phyloP scores from a whole-genome alignment of 495 filamentous ascomycete genomes.

The Talaromyces wortmannii region DNA sequence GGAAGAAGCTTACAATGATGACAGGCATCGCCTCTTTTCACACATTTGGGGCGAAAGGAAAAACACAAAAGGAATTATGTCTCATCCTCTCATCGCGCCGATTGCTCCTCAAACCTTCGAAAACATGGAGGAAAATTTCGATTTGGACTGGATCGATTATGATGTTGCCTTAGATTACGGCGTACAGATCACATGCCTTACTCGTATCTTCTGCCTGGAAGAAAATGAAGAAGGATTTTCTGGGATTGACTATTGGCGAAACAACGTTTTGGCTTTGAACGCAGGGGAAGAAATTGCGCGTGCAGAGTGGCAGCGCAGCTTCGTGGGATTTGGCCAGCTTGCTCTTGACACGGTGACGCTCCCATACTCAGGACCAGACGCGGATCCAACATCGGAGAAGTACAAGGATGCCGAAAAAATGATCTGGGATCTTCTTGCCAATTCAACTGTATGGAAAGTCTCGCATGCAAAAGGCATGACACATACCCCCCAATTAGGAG shows the following conservation, averaged over 20 bases:
- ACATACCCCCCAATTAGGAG: not conserved
- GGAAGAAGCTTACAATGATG: not conserved
- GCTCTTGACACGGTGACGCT: not conserved
- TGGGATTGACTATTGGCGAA: not conserved
- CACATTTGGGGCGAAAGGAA: not conserved
- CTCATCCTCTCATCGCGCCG: not conserved
- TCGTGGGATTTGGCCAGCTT: conserved; percentile 1
- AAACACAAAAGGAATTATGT: not conserved
- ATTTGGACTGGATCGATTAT: not conserved
- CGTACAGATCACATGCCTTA: not conserved
- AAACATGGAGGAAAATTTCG: not conserved
- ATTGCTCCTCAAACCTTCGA: not conserved
- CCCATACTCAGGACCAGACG: not conserved
- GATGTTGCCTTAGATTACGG: not conserved
- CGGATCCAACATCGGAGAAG: conserved; percentile 2
- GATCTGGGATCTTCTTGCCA: conserved; percentile 1
- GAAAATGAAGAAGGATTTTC: not conserved
- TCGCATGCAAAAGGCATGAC: conserved; percentile 2
- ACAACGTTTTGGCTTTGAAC: not conserved
- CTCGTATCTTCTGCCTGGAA: not conserved
- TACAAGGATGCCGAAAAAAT: conserved; percentile 3
- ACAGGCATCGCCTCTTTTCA: not conserved
- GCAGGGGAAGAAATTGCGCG: not conserved
- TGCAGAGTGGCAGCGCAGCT: not conserved
- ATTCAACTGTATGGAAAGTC: conserved; percentile 4